phyloP scores from a whole-genome alignment of 495 filamentous ascomycete species.

The Talaromyces liani region DNA sequence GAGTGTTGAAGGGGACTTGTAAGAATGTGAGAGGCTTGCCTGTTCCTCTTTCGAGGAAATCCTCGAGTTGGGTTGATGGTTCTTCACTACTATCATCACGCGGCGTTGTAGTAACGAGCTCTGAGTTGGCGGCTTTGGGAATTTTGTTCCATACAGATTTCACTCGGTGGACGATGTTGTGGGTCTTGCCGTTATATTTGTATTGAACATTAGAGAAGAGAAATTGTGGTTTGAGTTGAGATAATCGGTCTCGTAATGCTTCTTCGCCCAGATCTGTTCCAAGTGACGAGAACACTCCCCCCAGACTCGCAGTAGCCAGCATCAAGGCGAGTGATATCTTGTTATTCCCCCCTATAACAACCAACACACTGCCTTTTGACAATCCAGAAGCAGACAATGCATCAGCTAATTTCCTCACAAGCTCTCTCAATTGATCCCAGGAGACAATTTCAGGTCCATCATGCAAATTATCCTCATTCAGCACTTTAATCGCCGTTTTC shows the following conservation, averaged over 20 bases:
- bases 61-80: constrained; percentile 33
- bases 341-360: constrained; percentile 60
- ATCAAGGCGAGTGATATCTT: constrained; percentile 58
- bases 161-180: constrained; percentile 57
- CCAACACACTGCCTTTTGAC: constrained; percentile 54
- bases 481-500: constrained; percentile 53
- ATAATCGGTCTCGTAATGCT: constrained; percentile 59
- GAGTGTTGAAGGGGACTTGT: constrained; percentile 54
- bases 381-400: constrained; percentile 50
- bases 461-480: constrained; percentile 57
- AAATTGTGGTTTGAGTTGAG: constrained; percentile 58
- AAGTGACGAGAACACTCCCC: constrained; percentile 57
- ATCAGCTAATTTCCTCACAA: constrained; percentile 43
- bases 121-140: constrained; percentile 31
- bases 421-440: constrained; percentile 48
- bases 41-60: constrained; percentile 9
- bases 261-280: constrained; percentile 68
- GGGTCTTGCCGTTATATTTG: constrained; percentile 62
- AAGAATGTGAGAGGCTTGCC: constrained; percentile 38
- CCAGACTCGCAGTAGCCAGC: constrained; percentile 51
- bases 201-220: constrained; percentile 66
- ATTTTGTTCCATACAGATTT: constrained; percentile 22
- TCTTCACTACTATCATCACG: constrained; percentile 23
- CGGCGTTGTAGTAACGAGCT: constrained; percentile 31
- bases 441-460: constrained; percentile 46